A percentile compares a stretch with the other conserved stretches of the same genome.
Evolutionary conservation across 1,284 basidiomycete genomes (phyloP).

Genomic region (Ustilago tritici): DNA sequence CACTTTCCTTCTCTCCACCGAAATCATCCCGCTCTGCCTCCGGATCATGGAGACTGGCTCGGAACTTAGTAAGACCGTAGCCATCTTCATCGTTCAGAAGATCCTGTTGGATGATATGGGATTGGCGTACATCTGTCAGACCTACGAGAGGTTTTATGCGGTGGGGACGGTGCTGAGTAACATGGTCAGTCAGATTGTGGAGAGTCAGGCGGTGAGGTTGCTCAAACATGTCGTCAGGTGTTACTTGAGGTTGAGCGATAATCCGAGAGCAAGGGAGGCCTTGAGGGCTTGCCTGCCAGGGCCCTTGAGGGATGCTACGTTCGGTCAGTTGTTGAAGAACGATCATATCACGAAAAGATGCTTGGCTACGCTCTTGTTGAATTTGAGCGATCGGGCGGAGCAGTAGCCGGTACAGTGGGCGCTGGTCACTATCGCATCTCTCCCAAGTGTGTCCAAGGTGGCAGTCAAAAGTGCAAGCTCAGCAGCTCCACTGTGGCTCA

Average conservation of each 20-base stretch:
- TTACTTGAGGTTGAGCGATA: conserved; percentile 95
- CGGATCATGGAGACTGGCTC: conserved; percentile 99
- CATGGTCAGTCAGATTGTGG: conserved; percentile 86
- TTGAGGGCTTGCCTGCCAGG: conserved; percentile 96
- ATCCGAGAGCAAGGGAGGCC: conserved; percentile 95
- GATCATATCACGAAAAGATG: conserved; percentile 76
- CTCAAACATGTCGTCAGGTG: conserved; percentile 98
- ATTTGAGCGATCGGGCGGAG: conserved; percentile 76
- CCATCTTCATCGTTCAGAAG: conserved; percentile 99
- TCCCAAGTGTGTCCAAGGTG: no score
- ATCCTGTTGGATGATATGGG: conserved; percentile 98
- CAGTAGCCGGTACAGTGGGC: conserved; percentile 21
- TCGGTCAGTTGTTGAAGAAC: conserved; percentile 81
- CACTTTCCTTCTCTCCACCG: conserved; percentile 97
- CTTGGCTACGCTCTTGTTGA: conserved; percentile 91
- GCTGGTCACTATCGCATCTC: no score
- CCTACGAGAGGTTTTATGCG: conserved; percentile 98
- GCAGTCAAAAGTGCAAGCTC: background rate
- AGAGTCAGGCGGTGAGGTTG: conserved; percentile 94
- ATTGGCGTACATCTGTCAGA: conserved; percentile 98
- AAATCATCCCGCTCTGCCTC: conserved; percentile 98
- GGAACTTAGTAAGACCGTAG: conserved; percentile 98
- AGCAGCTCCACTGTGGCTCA: no score
- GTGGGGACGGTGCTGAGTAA: conserved; percentile 98
- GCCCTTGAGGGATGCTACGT: conserved; percentile 93